Evolutionary conservation across 2,329 filamentous ascomycete genomes (phyloP).

Genomic region (Chalara sp.): DNA sequence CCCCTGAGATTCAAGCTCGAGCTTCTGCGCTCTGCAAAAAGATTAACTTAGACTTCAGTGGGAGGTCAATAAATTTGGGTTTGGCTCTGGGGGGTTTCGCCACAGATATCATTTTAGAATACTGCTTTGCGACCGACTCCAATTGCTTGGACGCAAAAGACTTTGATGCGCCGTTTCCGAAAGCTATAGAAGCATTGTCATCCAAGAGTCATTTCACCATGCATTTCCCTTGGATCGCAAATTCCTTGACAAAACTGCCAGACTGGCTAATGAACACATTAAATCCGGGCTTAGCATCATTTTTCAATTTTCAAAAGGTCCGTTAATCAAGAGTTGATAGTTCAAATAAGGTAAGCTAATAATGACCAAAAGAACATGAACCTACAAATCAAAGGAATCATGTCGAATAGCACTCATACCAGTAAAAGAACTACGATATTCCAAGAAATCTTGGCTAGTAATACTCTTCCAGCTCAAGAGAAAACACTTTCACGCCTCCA

Average conservation of each 20-base stretch:
- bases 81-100: slow-evolving; percentile 1
- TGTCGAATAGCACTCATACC: too few relatives aligned
- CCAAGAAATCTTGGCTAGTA: slow-evolving; percentile 10
- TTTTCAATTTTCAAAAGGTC: slow-evolving; percentile 5
- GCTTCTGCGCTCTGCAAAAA: too few relatives aligned
- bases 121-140: slow-evolving; percentile 7
- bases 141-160: slow-evolving; percentile 6
- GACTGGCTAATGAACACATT: slow-evolving; percentile 4
- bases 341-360: background rate
- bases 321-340: background rate
- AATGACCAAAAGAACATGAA: background rate
- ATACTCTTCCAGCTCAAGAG: slow-evolving; percentile 10
- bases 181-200: slow-evolving; percentile 4
- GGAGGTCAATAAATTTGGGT: too few relatives aligned
- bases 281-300: slow-evolving; percentile 2
- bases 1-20: too few relatives aligned
- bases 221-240: slow-evolving; percentile 1
- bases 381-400: background rate
- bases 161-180: slow-evolving; percentile 9
- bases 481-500: slow-evolving; percentile 11
- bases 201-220: slow-evolving; percentile 9
- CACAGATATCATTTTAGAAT: slow-evolving; percentile 13
- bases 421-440: slow-evolving; percentile 3
- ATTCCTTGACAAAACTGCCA: slow-evolving; percentile 2
- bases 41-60: too few relatives aligned